Percentiles rank a stretch among this genome's conserved stretches.
Evolutionary conservation across 805 yeast genomes (phyloP).

Genomic region (Teunomyces atbi): DNA sequence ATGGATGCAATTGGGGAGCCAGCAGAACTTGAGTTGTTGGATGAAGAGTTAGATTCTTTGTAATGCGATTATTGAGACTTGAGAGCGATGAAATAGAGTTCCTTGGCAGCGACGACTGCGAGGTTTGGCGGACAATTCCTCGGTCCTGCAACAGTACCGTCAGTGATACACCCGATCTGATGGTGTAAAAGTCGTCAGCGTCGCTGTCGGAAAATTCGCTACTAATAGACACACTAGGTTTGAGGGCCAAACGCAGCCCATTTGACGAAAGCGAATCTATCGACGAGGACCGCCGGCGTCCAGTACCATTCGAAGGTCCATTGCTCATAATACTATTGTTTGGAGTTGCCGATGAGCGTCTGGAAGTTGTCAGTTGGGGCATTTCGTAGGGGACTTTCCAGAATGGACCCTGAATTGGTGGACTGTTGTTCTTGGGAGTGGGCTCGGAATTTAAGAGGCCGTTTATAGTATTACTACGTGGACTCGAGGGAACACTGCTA

Average conservation of each 20-base stretch:
- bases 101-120: constrained; percentile 27
- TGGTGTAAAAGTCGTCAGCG: constrained; percentile 31
- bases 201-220: constrained; percentile 32
- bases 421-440: constrained; percentile 15
- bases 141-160: constrained; percentile 10
- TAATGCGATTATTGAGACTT: constrained; percentile 31
- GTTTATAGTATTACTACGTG: constrained; percentile 9
- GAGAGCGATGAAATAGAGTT: constrained; percentile 32
- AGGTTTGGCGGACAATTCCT: constrained; percentile 9
- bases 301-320: constrained; percentile 7
- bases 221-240: constrained; percentile 20
- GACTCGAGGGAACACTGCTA: constrained; percentile 8
- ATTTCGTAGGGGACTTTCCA: constrained; percentile 65
- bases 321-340: constrained; percentile 6
- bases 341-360: constrained; percentile 15
- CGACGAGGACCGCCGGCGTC: constrained; percentile 39
- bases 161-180: constrained; percentile 15
- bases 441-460: constrained; percentile 11
- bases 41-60: constrained; percentile 14
- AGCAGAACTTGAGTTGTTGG: background rate
- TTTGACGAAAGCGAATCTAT: constrained; percentile 50
- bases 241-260: constrained; percentile 33
- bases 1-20: constrained; percentile 1
- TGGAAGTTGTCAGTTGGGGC: constrained; percentile 29
- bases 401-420: constrained; percentile 45